These are phyloP conservation scores for Emericellopsis atlantica DNA, from an alignment of 2,329 filamentous ascomycete genomes.

Conservation along the genomic window DNA sequence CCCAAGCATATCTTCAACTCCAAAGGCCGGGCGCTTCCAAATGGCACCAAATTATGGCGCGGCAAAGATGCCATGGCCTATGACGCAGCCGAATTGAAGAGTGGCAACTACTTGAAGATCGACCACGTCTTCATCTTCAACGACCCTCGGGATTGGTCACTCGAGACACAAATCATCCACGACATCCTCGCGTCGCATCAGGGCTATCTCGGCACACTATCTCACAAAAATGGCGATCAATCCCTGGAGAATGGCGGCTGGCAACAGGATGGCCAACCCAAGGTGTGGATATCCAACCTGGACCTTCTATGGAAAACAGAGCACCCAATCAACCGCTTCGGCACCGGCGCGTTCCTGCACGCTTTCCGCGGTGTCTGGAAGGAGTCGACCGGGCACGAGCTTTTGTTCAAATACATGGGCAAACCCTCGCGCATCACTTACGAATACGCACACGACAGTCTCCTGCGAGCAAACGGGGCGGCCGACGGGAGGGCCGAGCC, in stretches of 20 bases:
- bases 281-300: slow-evolving; percentile 77
- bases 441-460: slow-evolving; percentile 62
- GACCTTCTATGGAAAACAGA: slow-evolving; percentile 82
- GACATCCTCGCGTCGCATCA: slow-evolving; percentile 68
- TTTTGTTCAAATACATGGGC: slow-evolving; percentile 60
- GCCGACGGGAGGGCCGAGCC: slow-evolving; percentile 14
- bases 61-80: background rate
- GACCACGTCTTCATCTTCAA: slow-evolving; percentile 92
- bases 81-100: background rate
- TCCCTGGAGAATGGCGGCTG: slow-evolving; percentile 63
- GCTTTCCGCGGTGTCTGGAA: slow-evolving; percentile 72
- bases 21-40: background rate
- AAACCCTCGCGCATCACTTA: slow-evolving; percentile 75
- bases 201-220: slow-evolving; percentile 76
- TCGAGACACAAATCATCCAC: slow-evolving; percentile 73
- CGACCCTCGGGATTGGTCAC: slow-evolving; percentile 90
- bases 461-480: slow-evolving; percentile 33
- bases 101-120: slow-evolving; percentile 47
- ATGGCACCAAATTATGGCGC: background rate
- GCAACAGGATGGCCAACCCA: slow-evolving; percentile 69
- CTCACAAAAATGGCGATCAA: slow-evolving; percentile 52
- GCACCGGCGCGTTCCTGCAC: slow-evolving; percentile 81
- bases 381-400: slow-evolving; percentile 51
- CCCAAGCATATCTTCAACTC: background rate
- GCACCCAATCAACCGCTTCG: slow-evolving; percentile 75